Evolutionary conservation across 768 basidiomycete species (phyloP).

Genomic region (Neoboletus subvelutipes): DNA sequence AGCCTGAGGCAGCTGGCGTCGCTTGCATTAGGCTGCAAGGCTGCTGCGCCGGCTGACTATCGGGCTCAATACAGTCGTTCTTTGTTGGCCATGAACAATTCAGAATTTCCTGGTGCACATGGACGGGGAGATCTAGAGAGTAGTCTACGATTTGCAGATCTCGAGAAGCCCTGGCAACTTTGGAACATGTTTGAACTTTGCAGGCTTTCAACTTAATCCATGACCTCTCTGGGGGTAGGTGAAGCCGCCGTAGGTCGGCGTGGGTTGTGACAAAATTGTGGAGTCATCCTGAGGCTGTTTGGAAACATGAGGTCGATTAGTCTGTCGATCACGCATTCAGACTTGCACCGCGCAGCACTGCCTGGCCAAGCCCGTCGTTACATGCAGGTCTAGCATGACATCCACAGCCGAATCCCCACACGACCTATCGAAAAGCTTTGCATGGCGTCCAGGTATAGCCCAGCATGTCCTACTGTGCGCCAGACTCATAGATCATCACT

Average conservation of each 20-base stretch:
- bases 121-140: neutral
- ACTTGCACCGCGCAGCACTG: neutral
- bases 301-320: no score
- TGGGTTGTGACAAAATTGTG: no score
- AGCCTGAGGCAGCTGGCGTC: neutral
- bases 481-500: conserved; percentile 11
- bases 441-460: conserved; percentile 53
- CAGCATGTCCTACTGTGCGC: neutral
- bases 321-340: neutral
- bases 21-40: no score
- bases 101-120: neutral
- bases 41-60: neutral
- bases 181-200: neutral
- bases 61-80: neutral
- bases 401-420: conserved; percentile 14
- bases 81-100: neutral
- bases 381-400: conserved; percentile 15
- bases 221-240: no score
- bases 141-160: neutral
- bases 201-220: neutral
- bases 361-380: neutral
- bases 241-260: no score
- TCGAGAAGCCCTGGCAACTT: neutral
- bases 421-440: conserved; percentile 32
- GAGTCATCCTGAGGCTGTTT: no score